Conservation (phyloP, 2,329 filamentous ascomycete species). For the Hirsutella thompsonii region DNA sequence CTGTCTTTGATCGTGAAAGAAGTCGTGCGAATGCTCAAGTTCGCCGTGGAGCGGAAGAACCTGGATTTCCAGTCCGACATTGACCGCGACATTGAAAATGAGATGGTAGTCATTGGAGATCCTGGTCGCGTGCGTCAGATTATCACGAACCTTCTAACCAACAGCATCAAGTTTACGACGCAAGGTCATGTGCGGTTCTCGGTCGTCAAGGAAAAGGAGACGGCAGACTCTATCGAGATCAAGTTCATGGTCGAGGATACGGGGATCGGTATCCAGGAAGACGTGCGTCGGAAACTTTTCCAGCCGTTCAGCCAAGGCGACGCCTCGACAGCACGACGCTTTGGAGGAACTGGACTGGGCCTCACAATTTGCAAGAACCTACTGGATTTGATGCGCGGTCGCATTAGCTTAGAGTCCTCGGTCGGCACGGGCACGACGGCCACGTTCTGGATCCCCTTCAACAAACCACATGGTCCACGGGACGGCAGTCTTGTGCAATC, state of each 20-base stretch:
- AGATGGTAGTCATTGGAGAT: conserved; percentile 75
- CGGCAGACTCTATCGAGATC: conserved; percentile 50
- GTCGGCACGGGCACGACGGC: conserved; percentile 59
- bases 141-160: conserved; percentile 65
- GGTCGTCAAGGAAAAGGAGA: conserved; percentile 50
- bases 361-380: conserved; percentile 73
- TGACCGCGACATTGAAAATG: conserved; percentile 45
- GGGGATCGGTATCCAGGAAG: conserved; percentile 70
- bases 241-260: conserved; percentile 65
- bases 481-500: conserved; percentile 44
- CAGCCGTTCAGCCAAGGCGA: conserved; percentile 75
- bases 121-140: conserved; percentile 76
- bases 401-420: conserved; percentile 57
- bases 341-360: conserved; percentile 66
- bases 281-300: conserved; percentile 60
- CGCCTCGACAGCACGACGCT: conserved; percentile 64
- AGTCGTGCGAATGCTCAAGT: conserved; percentile 77
- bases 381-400: conserved; percentile 65
- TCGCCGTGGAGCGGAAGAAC: conserved; percentile 70
- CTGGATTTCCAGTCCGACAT: conserved; percentile 58
- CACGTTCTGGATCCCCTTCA: conserved; percentile 66
- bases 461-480: conserved; percentile 44
- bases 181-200: conserved; percentile 56
- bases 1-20: conserved; percentile 62
- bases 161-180: conserved; percentile 63